phyloP scores from a whole-genome alignment of 176 grass and related monocot genomes.

The Metroxylon sagu region DNA sequence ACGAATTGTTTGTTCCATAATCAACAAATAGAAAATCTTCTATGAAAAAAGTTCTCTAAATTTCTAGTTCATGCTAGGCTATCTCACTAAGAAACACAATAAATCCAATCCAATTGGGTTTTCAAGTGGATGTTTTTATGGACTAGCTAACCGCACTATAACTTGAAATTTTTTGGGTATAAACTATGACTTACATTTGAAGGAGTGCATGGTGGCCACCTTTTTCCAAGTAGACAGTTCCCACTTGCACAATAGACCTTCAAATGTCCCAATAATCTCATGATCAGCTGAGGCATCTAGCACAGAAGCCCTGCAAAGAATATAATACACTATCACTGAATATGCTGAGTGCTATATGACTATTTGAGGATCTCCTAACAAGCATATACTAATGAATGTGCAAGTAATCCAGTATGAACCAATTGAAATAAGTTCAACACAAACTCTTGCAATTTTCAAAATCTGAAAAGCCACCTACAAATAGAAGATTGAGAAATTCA shows the following conservation, averaged over 20 bases:
- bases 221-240: slow-evolving; percentile 66
- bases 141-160: neutral
- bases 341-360: slow-evolving; percentile 5
- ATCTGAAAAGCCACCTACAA: too few relatives aligned
- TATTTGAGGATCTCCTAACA: neutral
- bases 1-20: too few relatives aligned
- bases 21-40: too few relatives aligned
- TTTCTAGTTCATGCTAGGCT: too few relatives aligned
- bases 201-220: slow-evolving; percentile 31
- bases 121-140: too few relatives aligned
- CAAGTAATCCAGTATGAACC: too few relatives aligned
- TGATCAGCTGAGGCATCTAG: slow-evolving; percentile 43
- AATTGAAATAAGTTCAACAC: too few relatives aligned
- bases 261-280: slow-evolving; percentile 69
- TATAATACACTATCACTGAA: slow-evolving; percentile 8
- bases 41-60: too few relatives aligned
- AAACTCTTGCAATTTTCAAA: too few relatives aligned
- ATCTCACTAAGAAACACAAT: too few relatives aligned
- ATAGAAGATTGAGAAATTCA: too few relatives aligned
- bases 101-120: too few relatives aligned
- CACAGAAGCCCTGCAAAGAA: slow-evolving; percentile 49
- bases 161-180: neutral
- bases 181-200: slow-evolving; percentile 43
- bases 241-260: slow-evolving; percentile 63
- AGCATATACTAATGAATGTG: neutral